A percentile compares a stretch with the other conserved stretches of the same genome.
These are phyloP conservation scores for Termitomyces sp. DNA, from an alignment of 768 basidiomycete species.

Conservation along the genomic window DNA sequence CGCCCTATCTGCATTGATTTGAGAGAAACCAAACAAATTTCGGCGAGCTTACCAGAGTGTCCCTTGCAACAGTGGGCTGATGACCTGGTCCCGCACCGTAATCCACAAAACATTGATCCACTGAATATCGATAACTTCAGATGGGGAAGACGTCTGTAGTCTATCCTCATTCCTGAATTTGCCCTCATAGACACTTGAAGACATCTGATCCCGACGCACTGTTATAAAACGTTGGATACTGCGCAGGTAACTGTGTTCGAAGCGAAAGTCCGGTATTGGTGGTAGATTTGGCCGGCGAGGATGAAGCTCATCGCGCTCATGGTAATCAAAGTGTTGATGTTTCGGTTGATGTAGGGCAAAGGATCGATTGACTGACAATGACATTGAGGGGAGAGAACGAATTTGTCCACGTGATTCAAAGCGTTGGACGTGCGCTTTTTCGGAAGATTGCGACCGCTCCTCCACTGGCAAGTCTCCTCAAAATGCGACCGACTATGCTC, in stretches of 20 bases:
- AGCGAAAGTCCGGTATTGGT: constrained; percentile 69
- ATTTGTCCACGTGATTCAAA: constrained; percentile 4
- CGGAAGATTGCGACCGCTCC: too few relatives aligned
- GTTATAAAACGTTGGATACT: constrained; percentile 54
- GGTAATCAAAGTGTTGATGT: constrained; percentile 14
- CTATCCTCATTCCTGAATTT: neutral
- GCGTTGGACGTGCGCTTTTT: neutral
- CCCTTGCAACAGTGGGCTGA: constrained; percentile 67
- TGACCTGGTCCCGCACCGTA: constrained; percentile 63
- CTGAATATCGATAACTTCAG: constrained; percentile 39
- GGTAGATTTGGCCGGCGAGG: constrained; percentile 39
- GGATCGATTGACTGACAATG: constrained; percentile 6
- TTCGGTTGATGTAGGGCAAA: constrained; percentile 21
- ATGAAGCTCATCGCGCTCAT: constrained; percentile 10
- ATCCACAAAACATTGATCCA: constrained; percentile 62
- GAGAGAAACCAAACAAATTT: neutral
- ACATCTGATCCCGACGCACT: constrained; percentile 21
- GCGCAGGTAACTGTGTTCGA: constrained; percentile 67
- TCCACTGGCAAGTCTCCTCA: too few relatives aligned
- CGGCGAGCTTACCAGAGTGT: constrained; percentile 50
- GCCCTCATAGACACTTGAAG: constrained; percentile 12
- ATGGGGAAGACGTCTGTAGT: constrained; percentile 8
- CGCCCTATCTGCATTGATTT: constrained; percentile 29
- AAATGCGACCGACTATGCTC: neutral
- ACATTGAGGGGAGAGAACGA: constrained; percentile 9